These are phyloP conservation scores for Rhynchospora breviuscula DNA, from an alignment of 176 grass and related monocot genomes.

Conservation along the genomic window DNA sequence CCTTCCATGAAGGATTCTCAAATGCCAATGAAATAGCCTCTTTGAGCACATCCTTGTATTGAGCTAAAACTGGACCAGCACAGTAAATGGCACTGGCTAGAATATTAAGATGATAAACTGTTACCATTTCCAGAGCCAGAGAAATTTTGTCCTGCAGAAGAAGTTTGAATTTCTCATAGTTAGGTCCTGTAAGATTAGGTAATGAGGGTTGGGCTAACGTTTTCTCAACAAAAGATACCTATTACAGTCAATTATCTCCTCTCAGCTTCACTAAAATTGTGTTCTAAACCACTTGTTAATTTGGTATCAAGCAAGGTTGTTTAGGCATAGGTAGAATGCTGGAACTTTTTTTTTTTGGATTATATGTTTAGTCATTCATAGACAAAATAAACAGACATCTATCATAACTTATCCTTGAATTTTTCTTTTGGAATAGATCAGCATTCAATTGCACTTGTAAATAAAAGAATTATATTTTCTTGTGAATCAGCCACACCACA, in stretches of 20 bases:
- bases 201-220: background rate
- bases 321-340: background rate
- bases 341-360: background rate
- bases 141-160: slow-evolving; percentile 68
- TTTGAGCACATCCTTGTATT: slow-evolving; percentile 62
- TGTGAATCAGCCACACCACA: background rate
- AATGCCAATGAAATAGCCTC: slow-evolving; percentile 63
- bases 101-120: slow-evolving; percentile 80
- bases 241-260: background rate
- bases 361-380: background rate
- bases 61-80: slow-evolving; percentile 59
- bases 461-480: slow-evolving; percentile 10
- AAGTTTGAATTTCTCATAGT: slow-evolving; percentile 1
- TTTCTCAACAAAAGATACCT: slow-evolving; percentile 1
- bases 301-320: background rate
- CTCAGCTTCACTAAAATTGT: background rate
- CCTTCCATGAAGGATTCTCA: slow-evolving; percentile 93
- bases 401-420: background rate
- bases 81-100: slow-evolving; percentile 66
- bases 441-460: background rate
- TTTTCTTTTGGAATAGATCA: background rate
- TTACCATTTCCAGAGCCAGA: slow-evolving; percentile 66
- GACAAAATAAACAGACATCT: background rate
- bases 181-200: background rate
- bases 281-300: background rate